These are phyloP conservation scores for Triangularia verruculosa DNA, from an alignment of 2,329 filamentous ascomycete genomes.

Conservation along the genomic window DNA sequence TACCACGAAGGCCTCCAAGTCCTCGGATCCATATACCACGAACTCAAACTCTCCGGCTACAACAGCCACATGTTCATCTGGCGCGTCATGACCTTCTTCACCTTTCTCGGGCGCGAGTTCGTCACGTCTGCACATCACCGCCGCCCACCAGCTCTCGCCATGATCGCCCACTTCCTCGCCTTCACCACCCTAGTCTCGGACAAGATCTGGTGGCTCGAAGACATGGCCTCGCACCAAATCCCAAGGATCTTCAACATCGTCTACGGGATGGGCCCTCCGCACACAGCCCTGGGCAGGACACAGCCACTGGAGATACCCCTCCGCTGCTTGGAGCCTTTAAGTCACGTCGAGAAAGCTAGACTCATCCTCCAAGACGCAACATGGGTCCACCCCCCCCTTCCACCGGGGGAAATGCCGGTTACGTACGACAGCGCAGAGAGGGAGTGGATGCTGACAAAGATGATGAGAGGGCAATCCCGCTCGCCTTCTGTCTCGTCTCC, in stretches of 20 bases:
- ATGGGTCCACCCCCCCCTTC: slow-evolving; percentile 28
- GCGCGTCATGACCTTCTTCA: slow-evolving; percentile 53
- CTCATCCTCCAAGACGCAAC: slow-evolving; percentile 44
- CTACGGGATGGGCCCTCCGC: background rate
- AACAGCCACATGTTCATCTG: slow-evolving; percentile 45
- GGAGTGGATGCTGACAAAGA: background rate
- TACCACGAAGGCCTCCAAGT: slow-evolving; percentile 49
- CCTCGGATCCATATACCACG: slow-evolving; percentile 51
- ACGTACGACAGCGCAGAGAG: background rate
- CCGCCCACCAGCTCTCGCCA: slow-evolving; percentile 47
- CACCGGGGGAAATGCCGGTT: background rate
- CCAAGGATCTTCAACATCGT: slow-evolving; percentile 38
- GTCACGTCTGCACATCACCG: slow-evolving; percentile 42
- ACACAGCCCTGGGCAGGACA: background rate
- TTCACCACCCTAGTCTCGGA: slow-evolving; percentile 45
- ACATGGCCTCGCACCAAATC: slow-evolving; percentile 46
- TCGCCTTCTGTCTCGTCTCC: background rate
- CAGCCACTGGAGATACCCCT: background rate
- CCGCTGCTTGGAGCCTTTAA: slow-evolving; percentile 19
- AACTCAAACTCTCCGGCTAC: slow-evolving; percentile 43
- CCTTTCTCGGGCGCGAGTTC: slow-evolving; percentile 46
- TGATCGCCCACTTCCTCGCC: slow-evolving; percentile 51
- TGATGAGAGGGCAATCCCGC: background rate
- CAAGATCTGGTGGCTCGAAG: slow-evolving; percentile 50
- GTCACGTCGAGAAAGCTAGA: slow-evolving; percentile 38